Conservation (phyloP, 306 rosid species). For the Lotus japonicus region DNA sequence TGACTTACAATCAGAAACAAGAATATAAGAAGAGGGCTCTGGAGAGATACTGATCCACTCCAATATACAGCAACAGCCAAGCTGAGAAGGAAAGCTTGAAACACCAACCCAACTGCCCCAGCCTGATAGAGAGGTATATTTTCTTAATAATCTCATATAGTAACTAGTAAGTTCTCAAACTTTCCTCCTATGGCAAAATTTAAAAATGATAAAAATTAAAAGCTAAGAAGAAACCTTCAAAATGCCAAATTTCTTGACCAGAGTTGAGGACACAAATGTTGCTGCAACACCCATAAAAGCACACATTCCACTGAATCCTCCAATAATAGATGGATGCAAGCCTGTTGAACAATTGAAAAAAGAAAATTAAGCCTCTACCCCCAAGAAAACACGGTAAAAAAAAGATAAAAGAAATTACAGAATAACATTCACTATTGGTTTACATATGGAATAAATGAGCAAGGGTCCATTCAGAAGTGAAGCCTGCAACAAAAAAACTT, state of each 20-base stretch:
- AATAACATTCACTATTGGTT: background rate
- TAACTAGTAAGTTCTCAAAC: background rate
- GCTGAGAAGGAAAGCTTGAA: constrained; percentile 88
- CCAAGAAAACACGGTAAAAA: background rate
- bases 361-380: background rate
- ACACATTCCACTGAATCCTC: constrained; percentile 87
- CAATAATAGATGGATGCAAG: constrained; percentile 76
- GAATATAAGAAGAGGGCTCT: constrained; percentile 74
- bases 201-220: background rate
- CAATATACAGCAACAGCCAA: constrained; percentile 80
- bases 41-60: constrained; percentile 63
- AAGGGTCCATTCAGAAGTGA: background rate
- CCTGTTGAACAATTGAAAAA: constrained; percentile 41
- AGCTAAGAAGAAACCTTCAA: constrained; percentile 53
- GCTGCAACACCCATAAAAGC: constrained; percentile 98
- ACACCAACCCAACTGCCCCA: constrained; percentile 86
- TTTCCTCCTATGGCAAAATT: background rate
- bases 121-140: constrained; percentile 51
- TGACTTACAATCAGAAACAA: constrained; percentile 77
- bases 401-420: background rate
- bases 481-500: background rate
- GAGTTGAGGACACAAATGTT: constrained; percentile 78
- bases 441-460: background rate
- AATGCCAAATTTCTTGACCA: constrained; percentile 75
- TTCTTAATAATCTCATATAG: background rate